Evolutionary conservation across 495 filamentous ascomycete genomes (phyloP).

Genomic region (Opeltia flavorubescens): DNA sequence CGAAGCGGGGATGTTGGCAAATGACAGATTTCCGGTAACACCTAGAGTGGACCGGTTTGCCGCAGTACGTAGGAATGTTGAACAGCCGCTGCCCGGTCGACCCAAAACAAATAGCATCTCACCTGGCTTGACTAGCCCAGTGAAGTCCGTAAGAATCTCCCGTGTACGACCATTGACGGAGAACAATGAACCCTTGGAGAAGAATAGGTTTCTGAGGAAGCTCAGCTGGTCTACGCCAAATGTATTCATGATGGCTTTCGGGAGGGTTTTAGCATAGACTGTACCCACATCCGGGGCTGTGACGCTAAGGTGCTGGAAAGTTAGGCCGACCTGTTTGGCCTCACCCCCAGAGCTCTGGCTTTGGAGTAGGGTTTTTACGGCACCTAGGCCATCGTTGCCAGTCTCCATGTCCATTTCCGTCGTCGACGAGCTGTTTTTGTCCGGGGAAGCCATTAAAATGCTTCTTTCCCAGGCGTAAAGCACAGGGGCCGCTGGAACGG

Average conservation of each 20-base stretch:
- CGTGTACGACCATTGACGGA: not conserved
- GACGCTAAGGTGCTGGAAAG: not conserved
- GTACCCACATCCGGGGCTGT: not conserved
- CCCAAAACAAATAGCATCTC: constrained; percentile 76
- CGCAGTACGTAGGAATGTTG: constrained; percentile 62
- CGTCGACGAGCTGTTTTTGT: not conserved
- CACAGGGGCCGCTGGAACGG: no score
- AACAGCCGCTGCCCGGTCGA: constrained; percentile 55
- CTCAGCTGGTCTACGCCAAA: not conserved
- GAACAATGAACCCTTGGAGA: not conserved
- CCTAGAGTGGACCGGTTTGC: constrained; percentile 27
- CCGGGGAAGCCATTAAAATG: not conserved
- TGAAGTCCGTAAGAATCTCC: not conserved
- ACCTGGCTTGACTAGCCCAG: constrained; percentile 22
- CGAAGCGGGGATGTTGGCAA: constrained; percentile 52
- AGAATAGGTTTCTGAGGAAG: not conserved
- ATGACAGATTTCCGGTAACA: constrained; percentile 60
- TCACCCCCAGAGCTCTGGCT: not conserved
- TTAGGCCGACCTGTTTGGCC: not conserved
- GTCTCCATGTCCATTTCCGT: not conserved
- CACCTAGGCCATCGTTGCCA: not conserved
- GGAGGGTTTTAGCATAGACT: not conserved
- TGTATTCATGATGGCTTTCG: not conserved
- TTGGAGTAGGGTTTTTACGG: not conserved
- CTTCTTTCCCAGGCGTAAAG: no score